Conservation (phyloP, 2,329 filamentous ascomycete genomes). For the Stemphylium vesicarium region DNA sequence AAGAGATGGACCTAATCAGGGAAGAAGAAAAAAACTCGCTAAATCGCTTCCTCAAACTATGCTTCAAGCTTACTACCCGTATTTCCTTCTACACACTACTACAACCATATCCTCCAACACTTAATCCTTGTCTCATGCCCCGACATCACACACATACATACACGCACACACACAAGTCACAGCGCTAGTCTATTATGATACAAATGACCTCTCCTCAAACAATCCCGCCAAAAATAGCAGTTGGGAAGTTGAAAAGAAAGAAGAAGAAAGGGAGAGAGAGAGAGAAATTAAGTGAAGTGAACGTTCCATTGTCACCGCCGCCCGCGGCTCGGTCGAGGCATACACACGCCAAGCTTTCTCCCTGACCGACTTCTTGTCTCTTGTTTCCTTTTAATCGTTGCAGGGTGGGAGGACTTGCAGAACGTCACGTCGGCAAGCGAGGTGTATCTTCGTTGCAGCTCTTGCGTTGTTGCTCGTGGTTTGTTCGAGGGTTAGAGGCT, state of each 20-base stretch:
- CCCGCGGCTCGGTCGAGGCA: conserved; percentile 13
- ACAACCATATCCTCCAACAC: background rate
- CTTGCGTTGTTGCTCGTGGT: conserved; percentile 4
- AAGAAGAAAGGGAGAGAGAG: background rate
- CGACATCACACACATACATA: background rate
- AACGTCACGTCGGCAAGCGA: background rate
- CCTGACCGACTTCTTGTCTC: background rate
- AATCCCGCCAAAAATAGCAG: background rate
- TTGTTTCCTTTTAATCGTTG: background rate
- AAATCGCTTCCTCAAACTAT: conserved; percentile 14
- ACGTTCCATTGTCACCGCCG: conserved; percentile 9
- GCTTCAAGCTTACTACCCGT: conserved; percentile 4
- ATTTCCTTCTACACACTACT: background rate
- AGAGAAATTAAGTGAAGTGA: conserved; percentile 4
- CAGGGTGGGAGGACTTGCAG: background rate
- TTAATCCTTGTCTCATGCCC: background rate
- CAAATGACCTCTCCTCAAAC: conserved; percentile 5
- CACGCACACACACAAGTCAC: conserved; percentile 3
- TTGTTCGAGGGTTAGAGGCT: conserved; percentile 7
- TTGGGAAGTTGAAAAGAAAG: background rate
- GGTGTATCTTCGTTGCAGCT: background rate
- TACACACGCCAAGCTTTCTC: conserved; percentile 1
- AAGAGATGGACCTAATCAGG: background rate
- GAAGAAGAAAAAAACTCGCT: background rate
- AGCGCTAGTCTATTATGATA: conserved; percentile 16